Evolutionary conservation across 2,329 filamentous ascomycete species (phyloP), one percentile per base, ranked within the genome.

Genomic region (Fusarium sterilihyphosum): DNA sequence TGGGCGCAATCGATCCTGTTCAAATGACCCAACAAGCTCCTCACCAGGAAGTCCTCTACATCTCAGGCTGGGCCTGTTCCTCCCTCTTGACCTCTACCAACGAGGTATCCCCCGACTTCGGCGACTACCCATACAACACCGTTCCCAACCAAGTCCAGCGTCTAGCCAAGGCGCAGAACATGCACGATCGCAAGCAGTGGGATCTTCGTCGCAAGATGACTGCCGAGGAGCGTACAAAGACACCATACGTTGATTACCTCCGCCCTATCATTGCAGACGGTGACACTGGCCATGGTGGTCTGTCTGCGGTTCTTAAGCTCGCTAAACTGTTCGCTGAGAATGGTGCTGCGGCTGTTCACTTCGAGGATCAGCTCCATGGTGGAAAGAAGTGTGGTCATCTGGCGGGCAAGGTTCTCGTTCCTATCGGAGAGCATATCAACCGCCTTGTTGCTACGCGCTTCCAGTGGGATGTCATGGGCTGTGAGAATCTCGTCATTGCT

Each of bases 11-110:
- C 84, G 96, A 99, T 81, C 96, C 96, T n/a, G 92, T 98, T 17
- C 96, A 99, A 85, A 98, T 99, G 96, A 98, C 96, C 56, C 96
- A 99, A 83, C 96, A 98, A 86, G 96, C 96, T 22, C 90, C 94
- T 11, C 94, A 98, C 84, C 96, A 98, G 82, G 96, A 99, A 82
- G 93, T 98, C 24, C 89, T 99, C 52, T 99, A 99, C 84, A 88
- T 99, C 73, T 98, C 95, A 2, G 96, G 96, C 71, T 99, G 96
- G 96, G 96, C 96, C 10, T 98, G 96, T 85, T 98, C 96, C 0
- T 96, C 95, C 1, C 90, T 98, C 26, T 87, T 99, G 52, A 98
- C 96, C 8, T 92, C 92, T 16, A 98, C 96, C 43, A 98, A 99
- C 85, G 96, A 99, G 83, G 96, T 99, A 35, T 98, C 95, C 0